Conservation (phyloP, 1,284 basidiomycete genomes). For the Cutaneotrichosporon arboriforme region DNA sequence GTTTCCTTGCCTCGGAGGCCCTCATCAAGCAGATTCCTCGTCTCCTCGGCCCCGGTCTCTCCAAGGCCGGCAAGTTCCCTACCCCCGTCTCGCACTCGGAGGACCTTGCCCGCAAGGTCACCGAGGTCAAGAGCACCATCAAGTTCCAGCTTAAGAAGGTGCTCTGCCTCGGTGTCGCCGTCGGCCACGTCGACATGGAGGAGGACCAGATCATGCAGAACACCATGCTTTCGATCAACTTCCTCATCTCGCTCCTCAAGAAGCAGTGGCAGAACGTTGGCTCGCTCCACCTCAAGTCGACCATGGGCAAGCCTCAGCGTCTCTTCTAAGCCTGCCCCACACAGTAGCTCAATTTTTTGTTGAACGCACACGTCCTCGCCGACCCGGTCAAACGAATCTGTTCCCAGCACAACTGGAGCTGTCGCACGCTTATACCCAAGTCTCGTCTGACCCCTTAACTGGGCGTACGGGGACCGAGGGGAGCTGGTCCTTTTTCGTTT, state of each 20-base stretch:
- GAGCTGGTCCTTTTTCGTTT: constrained; percentile 31
- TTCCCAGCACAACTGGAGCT: constrained; percentile 34
- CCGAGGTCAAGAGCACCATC: constrained; percentile 96
- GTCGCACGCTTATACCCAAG: constrained; percentile 52
- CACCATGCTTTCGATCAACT: constrained; percentile 99
- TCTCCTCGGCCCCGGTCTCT: constrained; percentile 98
- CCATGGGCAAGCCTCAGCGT: constrained; percentile 98
- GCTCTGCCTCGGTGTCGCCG: constrained; percentile 95
- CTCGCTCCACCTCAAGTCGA: constrained; percentile 96
- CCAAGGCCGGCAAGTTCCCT: constrained; percentile 99
- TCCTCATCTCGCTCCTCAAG: constrained; percentile 98
- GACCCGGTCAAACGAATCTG: too few relatives aligned
- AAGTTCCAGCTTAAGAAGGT: constrained; percentile 99
- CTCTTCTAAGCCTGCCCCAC: constrained; percentile 64
- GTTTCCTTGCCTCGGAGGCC: constrained; percentile 95
- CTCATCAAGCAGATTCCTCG: constrained; percentile 99
- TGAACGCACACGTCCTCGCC: neutral
- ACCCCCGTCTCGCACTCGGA: constrained; percentile 91
- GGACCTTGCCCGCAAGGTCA: constrained; percentile 86
- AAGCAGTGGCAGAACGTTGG: constrained; percentile 99
- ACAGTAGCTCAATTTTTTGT: neutral
- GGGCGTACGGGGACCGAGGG: constrained; percentile 47
- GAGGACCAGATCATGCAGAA: constrained; percentile 96
- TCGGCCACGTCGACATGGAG: constrained; percentile 95
- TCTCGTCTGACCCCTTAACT: constrained; percentile 44